Evolutionary conservation across 2,329 filamentous ascomycete genomes (phyloP).

Genomic region (Exophiala oligosperma): DNA sequence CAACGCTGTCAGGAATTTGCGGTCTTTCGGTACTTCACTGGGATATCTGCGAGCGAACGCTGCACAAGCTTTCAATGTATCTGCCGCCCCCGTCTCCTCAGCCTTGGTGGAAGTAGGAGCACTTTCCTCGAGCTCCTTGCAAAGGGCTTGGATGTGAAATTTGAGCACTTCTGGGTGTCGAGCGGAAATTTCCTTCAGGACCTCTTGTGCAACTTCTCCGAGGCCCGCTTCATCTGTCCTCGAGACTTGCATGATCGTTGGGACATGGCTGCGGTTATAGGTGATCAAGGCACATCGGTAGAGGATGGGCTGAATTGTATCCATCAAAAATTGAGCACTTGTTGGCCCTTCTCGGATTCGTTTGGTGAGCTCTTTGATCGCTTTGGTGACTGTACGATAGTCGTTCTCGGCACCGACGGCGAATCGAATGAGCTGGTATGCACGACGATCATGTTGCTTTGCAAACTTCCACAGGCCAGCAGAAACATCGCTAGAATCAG

Average conservation of each 20-base stretch:
- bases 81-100: slow-evolving; percentile 75
- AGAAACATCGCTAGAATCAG: slow-evolving; percentile 70
- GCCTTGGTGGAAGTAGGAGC: slow-evolving; percentile 68
- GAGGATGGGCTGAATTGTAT: slow-evolving; percentile 78
- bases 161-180: slow-evolving; percentile 88
- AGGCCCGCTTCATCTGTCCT: slow-evolving; percentile 79
- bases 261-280: slow-evolving; percentile 92
- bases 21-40: slow-evolving; percentile 76
- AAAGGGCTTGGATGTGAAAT: slow-evolving; percentile 86
- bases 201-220: slow-evolving; percentile 77
- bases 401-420: slow-evolving; percentile 83
- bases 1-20: slow-evolving; percentile 78
- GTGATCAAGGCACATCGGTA: slow-evolving; percentile 82
- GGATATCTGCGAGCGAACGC: slow-evolving; percentile 87
- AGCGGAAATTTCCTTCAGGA: slow-evolving; percentile 89
- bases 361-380: slow-evolving; percentile 85
- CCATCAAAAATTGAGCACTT: slow-evolving; percentile 57
- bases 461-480: slow-evolving; percentile 87
- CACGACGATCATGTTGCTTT: slow-evolving; percentile 84
- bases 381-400: slow-evolving; percentile 85
- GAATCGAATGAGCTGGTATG: slow-evolving; percentile 85
- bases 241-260: slow-evolving; percentile 84
- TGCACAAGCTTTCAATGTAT: slow-evolving; percentile 90
- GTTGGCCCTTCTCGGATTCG: slow-evolving; percentile 67
- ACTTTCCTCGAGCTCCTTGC: slow-evolving; percentile 78